phyloP scores from a whole-genome alignment of 2,329 filamentous ascomycete genomes.

The Plectosphaerella cucumerina region DNA sequence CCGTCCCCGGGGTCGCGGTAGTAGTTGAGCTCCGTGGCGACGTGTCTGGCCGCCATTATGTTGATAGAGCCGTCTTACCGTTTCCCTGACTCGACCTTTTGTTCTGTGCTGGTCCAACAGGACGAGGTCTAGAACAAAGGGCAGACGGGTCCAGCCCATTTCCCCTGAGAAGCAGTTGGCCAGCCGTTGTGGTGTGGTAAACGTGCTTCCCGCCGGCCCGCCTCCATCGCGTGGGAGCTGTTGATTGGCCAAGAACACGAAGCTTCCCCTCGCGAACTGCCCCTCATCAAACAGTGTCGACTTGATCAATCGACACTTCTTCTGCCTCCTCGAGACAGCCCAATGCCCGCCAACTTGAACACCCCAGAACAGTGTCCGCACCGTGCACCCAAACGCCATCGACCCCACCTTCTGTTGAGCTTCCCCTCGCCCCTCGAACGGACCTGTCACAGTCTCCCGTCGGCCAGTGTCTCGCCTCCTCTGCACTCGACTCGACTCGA shows the following conservation, averaged over 20 bases:
- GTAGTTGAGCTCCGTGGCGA: constrained; percentile 13
- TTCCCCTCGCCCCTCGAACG: neutral
- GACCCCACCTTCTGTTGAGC: constrained; percentile 1
- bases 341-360: neutral
- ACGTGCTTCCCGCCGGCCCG: neutral
- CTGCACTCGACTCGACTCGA: constrained; percentile 4
- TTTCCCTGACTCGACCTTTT: neutral
- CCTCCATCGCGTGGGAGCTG: neutral
- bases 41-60: neutral
- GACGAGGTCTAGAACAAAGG: neutral
- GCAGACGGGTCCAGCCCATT: no score
- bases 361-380: neutral
- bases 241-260: neutral
- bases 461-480: constrained; percentile 3
- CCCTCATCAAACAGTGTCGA: neutral
- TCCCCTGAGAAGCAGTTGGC: no score
- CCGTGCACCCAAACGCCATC: neutral
- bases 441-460: no score
- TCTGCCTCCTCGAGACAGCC: neutral
- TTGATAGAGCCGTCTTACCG: neutral
- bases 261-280: neutral
- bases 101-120: neutral
- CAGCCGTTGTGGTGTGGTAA: no score
- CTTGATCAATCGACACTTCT: neutral
- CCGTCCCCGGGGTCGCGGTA: constrained; percentile 15